Evolutionary conservation across 768 basidiomycete species (phyloP), one percentile per base, ranked within the genome.

Genomic region (Tricholoma hemisulphureum): DNA sequence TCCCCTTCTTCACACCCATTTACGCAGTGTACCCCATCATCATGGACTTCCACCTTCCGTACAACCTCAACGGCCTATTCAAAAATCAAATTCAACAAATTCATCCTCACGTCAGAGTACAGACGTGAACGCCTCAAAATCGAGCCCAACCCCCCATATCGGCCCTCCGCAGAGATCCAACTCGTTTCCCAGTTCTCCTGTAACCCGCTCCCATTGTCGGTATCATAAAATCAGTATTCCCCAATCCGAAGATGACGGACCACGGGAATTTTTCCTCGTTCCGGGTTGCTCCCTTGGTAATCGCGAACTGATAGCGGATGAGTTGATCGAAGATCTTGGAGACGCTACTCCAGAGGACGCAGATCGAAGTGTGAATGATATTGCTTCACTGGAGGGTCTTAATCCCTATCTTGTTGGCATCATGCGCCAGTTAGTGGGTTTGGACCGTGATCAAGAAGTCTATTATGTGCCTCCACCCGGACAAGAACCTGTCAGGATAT

Each of bases 191-290:
- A 77, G 71, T 54, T 78, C 84, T 2, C 85, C 83, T 0, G 79
- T 83, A 6, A 88, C 86, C 14, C 81, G 88, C 5, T 88, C 88
- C 3, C 79, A 88, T 53, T 89, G 88, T 62, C 83, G 84, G 37
- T 89, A 84, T 68, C 86, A 85, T 65, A 83, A 80, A 58, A 85
- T 89, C 64, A 85, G 84, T 60, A 67, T 89, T 20, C 86, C 85
- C 1, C 73, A 71, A 35, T 79, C 80, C 55, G 83, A 84, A 53
- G 74, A 75, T 28, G 53, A 54, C 16, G 79, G 80, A 4, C 77
- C 75, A 29, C 80, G 83, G 6, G 71, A 85, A n/a, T 78, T 64
- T 61, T 89, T 89, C 70, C 76, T 88, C 28, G 84, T 88, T 5
- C 88, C 88, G 0, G 86, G 86, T 1, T 89, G 88, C 61, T 82